Conservation (phyloP, 148 eudicot species). For the Heliosperma pusillum region DNA sequence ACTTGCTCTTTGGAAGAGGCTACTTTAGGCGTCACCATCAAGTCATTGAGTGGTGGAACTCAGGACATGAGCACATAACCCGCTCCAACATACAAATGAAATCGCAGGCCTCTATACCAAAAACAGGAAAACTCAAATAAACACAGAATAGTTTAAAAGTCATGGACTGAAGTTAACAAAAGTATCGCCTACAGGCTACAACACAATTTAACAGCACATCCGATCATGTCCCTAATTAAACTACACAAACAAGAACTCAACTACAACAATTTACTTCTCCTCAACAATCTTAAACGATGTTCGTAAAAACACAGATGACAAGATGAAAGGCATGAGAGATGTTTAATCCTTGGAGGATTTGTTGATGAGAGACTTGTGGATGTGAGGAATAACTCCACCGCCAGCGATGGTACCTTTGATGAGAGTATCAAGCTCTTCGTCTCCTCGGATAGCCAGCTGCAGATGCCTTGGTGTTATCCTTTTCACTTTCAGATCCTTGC, state of each 20-base stretch:
- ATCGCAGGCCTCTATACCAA: no score
- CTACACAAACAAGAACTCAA: background rate
- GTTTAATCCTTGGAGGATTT: constrained; percentile 57
- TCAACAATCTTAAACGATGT: background rate
- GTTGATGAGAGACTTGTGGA: constrained; percentile 71
- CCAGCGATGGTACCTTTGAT: constrained; percentile 45
- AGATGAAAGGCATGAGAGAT: background rate
- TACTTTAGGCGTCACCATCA: no score
- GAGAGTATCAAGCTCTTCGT: constrained; percentile 65
- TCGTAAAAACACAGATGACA: background rate
- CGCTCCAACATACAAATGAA: no score
- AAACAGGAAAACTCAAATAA: background rate
- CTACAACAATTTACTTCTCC: background rate
- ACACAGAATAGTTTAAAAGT: background rate
- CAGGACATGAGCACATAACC: no score
- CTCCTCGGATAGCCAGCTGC: constrained; percentile 72
- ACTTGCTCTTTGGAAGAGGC: no score
- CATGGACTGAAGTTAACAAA: background rate
- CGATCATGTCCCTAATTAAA: background rate
- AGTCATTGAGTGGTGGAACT: no score
- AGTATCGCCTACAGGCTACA: background rate
- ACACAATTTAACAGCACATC: background rate
- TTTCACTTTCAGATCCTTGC: constrained; percentile 60
- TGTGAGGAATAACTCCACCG: constrained; percentile 45
- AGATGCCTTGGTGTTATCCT: constrained; percentile 69